Base-by-base conservation (phyloP, 371 early-diverging fungal species). In the Nosema muscidifuracis region DNA sequence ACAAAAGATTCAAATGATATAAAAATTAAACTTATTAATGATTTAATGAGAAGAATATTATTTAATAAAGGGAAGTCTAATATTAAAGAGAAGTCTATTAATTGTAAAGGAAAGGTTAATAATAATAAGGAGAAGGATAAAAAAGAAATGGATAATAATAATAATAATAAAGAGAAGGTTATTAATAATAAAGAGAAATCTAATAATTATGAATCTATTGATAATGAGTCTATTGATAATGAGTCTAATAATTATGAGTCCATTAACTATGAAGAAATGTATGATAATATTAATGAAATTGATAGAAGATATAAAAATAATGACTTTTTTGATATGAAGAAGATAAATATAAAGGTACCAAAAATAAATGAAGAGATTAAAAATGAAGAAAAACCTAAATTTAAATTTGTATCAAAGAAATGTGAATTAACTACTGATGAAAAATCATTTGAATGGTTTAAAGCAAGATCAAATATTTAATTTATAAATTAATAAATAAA, bases 391-490 rank as follows among this genome's bases (percentile, higher is more conserved):
- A 47, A 7, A 40, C 4, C 4, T 10, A 47, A 4, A 4, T 47
- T 47, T 26, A 12, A 6, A 6, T 53, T 53, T 53, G 2, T 12
- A 9, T 3, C 34, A 22, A 9, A 34, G 20, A 30, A 30, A 18
- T 1, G 34, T 10, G 16, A 31, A 60, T 34, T 34, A 34, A 36
- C 60, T 10, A 31, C n/a, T n/a, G 40, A 60, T 3, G 28, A 53
- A 18, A 36, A 60, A 60, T 34, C 20, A 34, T 36, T 60, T 34
- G 60, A 60, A 20, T 60, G 60, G 60, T 60, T n/a, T 22, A 60
- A 60, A 34, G 36, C 13, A 1, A 31, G 60, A 36, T n/a, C 2
- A 18, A 9, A 34, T 16, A 36, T n/a, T n/a, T n/a, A n/a, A n/a
- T n/a, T n/a, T n/a, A n/a, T n/a, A n/a, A n/a, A n/a, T n/a, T n/a